Evolutionary conservation across 2,329 filamentous ascomycete species (phyloP).

Genomic region (Neofusicoccum umdonicola): DNA sequence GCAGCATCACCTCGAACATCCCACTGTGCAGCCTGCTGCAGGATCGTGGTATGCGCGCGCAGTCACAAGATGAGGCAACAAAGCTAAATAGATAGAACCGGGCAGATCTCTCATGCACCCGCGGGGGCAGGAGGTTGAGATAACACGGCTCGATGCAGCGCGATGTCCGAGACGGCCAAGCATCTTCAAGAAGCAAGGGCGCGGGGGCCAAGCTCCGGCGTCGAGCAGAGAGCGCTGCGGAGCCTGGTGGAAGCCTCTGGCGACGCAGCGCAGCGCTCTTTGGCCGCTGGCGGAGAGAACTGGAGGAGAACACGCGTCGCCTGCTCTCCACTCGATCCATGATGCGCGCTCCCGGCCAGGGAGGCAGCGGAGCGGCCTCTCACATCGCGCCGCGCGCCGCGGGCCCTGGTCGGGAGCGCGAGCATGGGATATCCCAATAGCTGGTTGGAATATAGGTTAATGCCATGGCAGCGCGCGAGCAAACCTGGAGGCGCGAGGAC

Average conservation of each 20-base stretch:
- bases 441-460: neutral
- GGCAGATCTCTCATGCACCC: slow-evolving; percentile 5
- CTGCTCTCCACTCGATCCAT: neutral
- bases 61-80: slow-evolving; percentile 14
- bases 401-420: neutral
- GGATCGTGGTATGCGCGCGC: neutral
- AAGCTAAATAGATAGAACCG: slow-evolving; percentile 5
- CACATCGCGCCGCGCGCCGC: neutral
- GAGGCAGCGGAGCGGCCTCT: neutral
- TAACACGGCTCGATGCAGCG: neutral
- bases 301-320: slow-evolving; percentile 1
- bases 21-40: neutral
- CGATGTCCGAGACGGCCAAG: neutral
- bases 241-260: neutral
- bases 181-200: slow-evolving; percentile 12
- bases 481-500: slow-evolving; percentile 7
- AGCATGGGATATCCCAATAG: neutral
- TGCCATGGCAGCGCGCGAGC: neutral
- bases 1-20: neutral
- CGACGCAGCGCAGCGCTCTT: neutral
- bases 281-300: neutral
- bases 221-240: neutral
- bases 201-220: neutral
- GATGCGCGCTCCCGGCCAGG: neutral
- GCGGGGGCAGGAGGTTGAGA: neutral